A percentile compares a stretch with the other conserved stretches of the same genome.
Evolutionary conservation across 2,329 filamentous ascomycete species (phyloP).

Genomic region (Monosporascus sp.): DNA sequence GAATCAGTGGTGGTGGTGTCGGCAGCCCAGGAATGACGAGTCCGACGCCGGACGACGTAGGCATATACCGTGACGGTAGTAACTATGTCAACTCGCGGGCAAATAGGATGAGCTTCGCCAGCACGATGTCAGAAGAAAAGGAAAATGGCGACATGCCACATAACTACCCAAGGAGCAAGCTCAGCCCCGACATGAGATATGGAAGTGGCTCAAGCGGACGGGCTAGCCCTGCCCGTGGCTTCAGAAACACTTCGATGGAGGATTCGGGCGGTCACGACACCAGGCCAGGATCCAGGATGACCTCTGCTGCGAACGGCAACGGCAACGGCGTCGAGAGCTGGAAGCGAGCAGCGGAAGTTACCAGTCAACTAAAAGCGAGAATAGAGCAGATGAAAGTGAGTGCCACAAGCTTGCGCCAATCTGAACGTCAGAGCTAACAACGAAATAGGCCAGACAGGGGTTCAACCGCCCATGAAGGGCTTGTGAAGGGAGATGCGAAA

Average conservation of each 20-base stretch:
- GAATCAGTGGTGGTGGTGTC: slow-evolving; percentile 31
- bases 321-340: slow-evolving; percentile 76
- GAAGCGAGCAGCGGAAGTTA: slow-evolving; percentile 95
- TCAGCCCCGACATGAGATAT: slow-evolving; percentile 50
- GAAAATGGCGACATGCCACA: slow-evolving; percentile 57
- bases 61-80: slow-evolving; percentile 52
- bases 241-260: slow-evolving; percentile 33
- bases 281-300: slow-evolving; percentile 11
- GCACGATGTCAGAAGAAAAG: slow-evolving; percentile 69
- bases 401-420: not conserved
- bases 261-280: slow-evolving; percentile 14
- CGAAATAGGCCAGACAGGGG: slow-evolving; percentile 44
- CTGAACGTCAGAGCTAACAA: slow-evolving; percentile 1
- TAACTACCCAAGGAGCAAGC: slow-evolving; percentile 43
- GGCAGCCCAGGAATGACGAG: slow-evolving; percentile 42
- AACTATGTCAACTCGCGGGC: slow-evolving; percentile 31
- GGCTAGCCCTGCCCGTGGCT: slow-evolving; percentile 55
- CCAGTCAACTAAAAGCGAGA: slow-evolving; percentile 90
- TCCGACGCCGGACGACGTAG: slow-evolving; percentile 52
- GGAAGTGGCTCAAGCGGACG: slow-evolving; percentile 51
- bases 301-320: slow-evolving; percentile 9
- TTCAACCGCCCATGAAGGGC: slow-evolving; percentile 36
- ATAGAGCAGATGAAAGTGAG: slow-evolving; percentile 96
- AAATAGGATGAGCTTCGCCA: slow-evolving; percentile 58
- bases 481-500: not conserved